Evolutionary conservation across 768 basidiomycete species (phyloP).

Genomic region (Fomitopsis serialis): DNA sequence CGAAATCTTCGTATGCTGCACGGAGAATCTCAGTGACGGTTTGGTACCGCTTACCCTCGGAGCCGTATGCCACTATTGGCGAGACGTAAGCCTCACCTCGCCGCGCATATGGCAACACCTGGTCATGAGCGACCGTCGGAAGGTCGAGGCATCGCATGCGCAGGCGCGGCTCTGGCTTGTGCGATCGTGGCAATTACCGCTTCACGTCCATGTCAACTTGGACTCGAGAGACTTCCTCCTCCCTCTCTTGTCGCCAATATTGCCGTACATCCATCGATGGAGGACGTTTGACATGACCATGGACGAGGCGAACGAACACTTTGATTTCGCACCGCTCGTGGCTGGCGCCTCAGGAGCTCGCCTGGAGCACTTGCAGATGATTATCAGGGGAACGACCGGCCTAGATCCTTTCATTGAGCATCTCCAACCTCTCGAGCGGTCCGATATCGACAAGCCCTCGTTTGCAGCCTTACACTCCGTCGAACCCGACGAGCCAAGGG

Average conservation of each 20-base stretch:
- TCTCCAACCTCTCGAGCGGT: not conserved
- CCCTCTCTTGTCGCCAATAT: constrained; percentile 58
- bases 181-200: constrained; percentile 47
- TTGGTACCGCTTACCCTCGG: constrained; percentile 45
- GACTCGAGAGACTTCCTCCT: constrained; percentile 47
- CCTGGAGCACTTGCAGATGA: not conserved
- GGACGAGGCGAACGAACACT: constrained; percentile 1
- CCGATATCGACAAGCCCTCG: not conserved
- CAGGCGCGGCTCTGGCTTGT: constrained; percentile 51
- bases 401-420: constrained; percentile 1
- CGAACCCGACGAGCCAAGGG: constrained; percentile 3
- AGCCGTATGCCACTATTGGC: constrained; percentile 57
- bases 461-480: not conserved
- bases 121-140: constrained; percentile 39
- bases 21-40: constrained; percentile 30
- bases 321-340: not conserved
- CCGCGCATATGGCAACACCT: constrained; percentile 61
- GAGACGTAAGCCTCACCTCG: constrained; percentile 42
- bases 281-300: constrained; percentile 39
- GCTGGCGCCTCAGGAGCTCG: not conserved
- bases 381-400: constrained; percentile 1
- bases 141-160: constrained; percentile 32
- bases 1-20: constrained; percentile 43
- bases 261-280: constrained; percentile 57
- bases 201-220: constrained; percentile 53